phyloP scores from a whole-genome alignment of 257 asterid species.

The Solanum piurae region DNA sequence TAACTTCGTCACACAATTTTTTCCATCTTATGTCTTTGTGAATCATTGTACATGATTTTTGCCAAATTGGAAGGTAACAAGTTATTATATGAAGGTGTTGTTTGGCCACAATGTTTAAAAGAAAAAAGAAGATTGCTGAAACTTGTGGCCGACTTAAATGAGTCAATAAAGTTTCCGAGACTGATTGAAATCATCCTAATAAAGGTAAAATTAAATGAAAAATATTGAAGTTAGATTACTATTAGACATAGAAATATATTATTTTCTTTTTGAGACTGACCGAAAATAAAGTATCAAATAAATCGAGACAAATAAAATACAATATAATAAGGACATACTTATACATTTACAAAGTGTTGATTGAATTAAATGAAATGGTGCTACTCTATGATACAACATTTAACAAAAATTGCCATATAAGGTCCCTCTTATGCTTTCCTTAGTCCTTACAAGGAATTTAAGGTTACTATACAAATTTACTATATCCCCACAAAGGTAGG shows the following conservation, averaged over 20 bases:
- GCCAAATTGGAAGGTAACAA: too few relatives aligned
- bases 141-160: neutral
- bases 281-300: neutral
- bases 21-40: too few relatives aligned
- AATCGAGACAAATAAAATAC: neutral
- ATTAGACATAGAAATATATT: neutral
- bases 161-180: accelerated
- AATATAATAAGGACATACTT: neutral
- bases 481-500: neutral
- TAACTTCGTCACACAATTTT: too few relatives aligned
- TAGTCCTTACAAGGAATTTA: neutral
- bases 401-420: neutral
- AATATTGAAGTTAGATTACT: neutral
- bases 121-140: neutral
- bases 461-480: neutral
- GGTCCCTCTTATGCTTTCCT: neutral
- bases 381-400: neutral
- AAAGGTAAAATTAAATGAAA: neutral
- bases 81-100: too few relatives aligned
- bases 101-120: too few relatives aligned
- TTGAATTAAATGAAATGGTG: neutral
- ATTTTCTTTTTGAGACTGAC: neutral
- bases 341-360: neutral
- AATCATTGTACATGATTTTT: too few relatives aligned
- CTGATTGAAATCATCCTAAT: neutral